Percentiles rank a stretch among this genome's conserved stretches.
Evolutionary conservation across 805 yeast species (phyloP).

Genomic region (Wickerhamomyces xylosicus): DNA sequence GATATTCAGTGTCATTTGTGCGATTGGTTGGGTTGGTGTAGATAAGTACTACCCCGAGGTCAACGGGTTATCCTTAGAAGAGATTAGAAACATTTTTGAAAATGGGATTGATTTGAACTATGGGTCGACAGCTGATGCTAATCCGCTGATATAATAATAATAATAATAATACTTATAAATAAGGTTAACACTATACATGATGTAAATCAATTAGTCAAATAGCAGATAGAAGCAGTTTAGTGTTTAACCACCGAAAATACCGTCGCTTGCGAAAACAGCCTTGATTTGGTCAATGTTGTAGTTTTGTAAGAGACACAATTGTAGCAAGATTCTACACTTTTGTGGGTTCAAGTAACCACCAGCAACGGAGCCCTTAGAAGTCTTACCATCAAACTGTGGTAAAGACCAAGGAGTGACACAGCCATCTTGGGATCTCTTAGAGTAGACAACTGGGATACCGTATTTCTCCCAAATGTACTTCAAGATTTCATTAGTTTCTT

Average conservation of each 20-base stretch:
- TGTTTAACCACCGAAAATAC: conserved; percentile 34
- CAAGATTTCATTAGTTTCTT: conserved; percentile 34
- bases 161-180: too few species aligned
- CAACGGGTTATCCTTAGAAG: conserved; percentile 32
- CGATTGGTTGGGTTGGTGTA: conserved; percentile 29
- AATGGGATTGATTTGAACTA: conserved; percentile 29
- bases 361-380: conserved; percentile 36
- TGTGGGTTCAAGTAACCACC: conserved; percentile 59
- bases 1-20: conserved; percentile 23
- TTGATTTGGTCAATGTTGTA: conserved; percentile 24
- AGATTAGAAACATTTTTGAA: conserved; percentile 28
- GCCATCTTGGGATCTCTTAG: conserved; percentile 63
- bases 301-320: conserved; percentile 35
- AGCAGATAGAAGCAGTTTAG: too few species aligned
- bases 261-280: conserved; percentile 24
- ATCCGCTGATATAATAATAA: too few species aligned
- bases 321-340: conserved; percentile 48
- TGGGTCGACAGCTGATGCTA: too few species aligned
- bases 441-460: conserved; percentile 46
- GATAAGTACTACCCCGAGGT: conserved; percentile 33
- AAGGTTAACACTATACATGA: too few species aligned
- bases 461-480: conserved; percentile 27
- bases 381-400: conserved; percentile 19
- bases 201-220: too few species aligned
- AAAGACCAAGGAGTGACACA: conserved; percentile 40